Conservation (phyloP, 208 protist genomes). For the Porcisia hertigi region DNA sequence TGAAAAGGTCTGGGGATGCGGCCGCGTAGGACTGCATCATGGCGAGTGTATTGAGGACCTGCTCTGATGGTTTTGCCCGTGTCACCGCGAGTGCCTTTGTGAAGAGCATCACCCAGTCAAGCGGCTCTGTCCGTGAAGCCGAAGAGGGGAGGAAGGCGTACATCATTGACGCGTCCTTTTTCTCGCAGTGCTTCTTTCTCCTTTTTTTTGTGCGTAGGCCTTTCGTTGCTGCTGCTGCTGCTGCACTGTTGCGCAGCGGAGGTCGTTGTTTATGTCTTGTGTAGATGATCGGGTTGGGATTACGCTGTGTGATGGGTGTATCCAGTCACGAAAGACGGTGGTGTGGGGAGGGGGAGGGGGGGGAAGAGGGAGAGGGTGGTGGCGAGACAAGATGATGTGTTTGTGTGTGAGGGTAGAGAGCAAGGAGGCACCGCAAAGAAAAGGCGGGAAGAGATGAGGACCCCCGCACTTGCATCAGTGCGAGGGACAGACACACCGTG, state of each 20-base stretch:
- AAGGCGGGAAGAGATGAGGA: background rate
- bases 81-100: conserved; percentile 30
- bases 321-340: background rate
- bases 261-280: background rate
- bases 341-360: background rate
- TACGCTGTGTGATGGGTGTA: background rate
- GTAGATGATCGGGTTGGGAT: background rate
- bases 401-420: background rate
- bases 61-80: conserved; percentile 19
- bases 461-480: background rate
- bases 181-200: background rate
- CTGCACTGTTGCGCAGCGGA: background rate
- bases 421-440: background rate
- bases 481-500: background rate
- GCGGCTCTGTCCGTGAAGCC: conserved; percentile 28
- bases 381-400: background rate
- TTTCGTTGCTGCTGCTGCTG: background rate
- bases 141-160: conserved; percentile 30
- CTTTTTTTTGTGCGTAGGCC: background rate
- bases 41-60: conserved; percentile 33
- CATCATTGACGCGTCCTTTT: conserved; percentile 2
- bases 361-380: background rate
- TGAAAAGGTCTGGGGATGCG: conserved; percentile 33
- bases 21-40: conserved; percentile 57
- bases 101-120: conserved; percentile 53